Conservation (phyloP, 225 moss, liverwort and hornwort genomes). For the Anthoceros angustus region DNA sequence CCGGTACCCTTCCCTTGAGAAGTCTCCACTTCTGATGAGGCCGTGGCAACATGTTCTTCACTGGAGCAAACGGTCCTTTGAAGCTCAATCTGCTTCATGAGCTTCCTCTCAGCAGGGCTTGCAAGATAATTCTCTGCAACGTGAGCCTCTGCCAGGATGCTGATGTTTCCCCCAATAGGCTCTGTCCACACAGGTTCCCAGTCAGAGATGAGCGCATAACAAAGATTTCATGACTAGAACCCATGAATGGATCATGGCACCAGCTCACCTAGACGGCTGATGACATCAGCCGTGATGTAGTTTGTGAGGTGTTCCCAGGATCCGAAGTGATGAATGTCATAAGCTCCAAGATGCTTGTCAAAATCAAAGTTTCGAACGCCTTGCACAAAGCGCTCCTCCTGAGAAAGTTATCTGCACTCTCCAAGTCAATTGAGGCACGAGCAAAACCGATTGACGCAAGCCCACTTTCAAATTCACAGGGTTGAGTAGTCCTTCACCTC, state of each 20-base stretch:
- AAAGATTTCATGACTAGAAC: too few species aligned
- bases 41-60: conserved; percentile 8
- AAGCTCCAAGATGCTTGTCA: conserved; percentile 74
- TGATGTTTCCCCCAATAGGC: conserved; percentile 74
- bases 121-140: conserved; percentile 36
- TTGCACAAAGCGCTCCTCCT: conserved; percentile 62
- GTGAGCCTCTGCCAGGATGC: conserved; percentile 75
- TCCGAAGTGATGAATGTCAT: conserved; percentile 51
- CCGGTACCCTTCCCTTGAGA: conserved; percentile 24
- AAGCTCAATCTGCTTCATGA: conserved; percentile 48
- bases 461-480: not conserved
- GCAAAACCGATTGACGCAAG: not conserved
- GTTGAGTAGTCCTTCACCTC: conserved; percentile 35
- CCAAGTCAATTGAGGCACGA: conserved; percentile 11
- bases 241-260: not conserved
- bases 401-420: conserved; percentile 32
- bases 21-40: not conserved
- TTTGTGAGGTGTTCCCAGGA: conserved; percentile 65
- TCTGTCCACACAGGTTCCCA: conserved; percentile 22
- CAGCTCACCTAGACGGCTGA: conserved; percentile 49
- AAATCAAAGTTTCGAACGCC: conserved; percentile 68
- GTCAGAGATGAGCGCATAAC: too few species aligned
- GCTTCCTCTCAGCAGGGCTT: conserved; percentile 69
- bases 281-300: conserved; percentile 50
- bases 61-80: conserved; percentile 6